These are phyloP conservation scores for Chaetomium fimeti DNA, from an alignment of 495 filamentous ascomycete genomes.

Conservation along the genomic window DNA sequence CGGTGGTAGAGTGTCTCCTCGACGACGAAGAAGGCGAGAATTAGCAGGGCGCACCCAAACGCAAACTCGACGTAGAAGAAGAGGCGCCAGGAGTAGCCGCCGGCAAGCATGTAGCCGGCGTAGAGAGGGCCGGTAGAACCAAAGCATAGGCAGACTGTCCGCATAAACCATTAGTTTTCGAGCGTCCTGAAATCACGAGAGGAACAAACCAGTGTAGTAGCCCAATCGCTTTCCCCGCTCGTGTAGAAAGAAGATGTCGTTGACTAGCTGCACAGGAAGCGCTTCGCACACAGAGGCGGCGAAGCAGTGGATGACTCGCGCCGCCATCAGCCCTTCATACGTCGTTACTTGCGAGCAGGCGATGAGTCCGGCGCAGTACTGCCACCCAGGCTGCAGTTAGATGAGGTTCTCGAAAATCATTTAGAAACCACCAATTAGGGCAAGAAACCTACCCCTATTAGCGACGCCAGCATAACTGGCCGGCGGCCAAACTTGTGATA, in stretches of 20 bases:
- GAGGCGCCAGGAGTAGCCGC: constrained; percentile 60
- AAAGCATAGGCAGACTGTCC: constrained; percentile 57
- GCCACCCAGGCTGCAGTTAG: neutral
- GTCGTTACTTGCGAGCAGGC: constrained; percentile 53
- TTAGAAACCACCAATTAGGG: neutral
- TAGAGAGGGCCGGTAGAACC: constrained; percentile 59
- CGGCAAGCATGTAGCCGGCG: constrained; percentile 63
- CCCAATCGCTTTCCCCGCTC: constrained; percentile 59
- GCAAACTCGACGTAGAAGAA: constrained; percentile 66
- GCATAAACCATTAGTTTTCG: neutral
- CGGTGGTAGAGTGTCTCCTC: constrained; percentile 62
- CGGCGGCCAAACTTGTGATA: constrained; percentile 62
- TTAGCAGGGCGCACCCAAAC: constrained; percentile 54
- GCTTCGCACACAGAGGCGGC: constrained; percentile 62
- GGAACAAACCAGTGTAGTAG: constrained; percentile 54
- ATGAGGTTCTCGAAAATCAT: neutral
- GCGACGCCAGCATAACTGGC: constrained; percentile 58
- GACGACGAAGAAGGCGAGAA: constrained; percentile 60
- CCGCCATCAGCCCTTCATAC: constrained; percentile 54
- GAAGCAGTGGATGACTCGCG: constrained; percentile 56
- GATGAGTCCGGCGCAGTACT: constrained; percentile 59
- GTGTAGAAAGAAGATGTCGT: constrained; percentile 66
- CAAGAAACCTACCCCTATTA: constrained; percentile 44
- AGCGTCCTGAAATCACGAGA: no score
- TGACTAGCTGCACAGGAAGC: constrained; percentile 61